A percentile compares a stretch with the other conserved stretches of the same genome.
phyloP scores from a whole-genome alignment of 176 grass and related monocot species.

The Aegilops speltoides region DNA sequence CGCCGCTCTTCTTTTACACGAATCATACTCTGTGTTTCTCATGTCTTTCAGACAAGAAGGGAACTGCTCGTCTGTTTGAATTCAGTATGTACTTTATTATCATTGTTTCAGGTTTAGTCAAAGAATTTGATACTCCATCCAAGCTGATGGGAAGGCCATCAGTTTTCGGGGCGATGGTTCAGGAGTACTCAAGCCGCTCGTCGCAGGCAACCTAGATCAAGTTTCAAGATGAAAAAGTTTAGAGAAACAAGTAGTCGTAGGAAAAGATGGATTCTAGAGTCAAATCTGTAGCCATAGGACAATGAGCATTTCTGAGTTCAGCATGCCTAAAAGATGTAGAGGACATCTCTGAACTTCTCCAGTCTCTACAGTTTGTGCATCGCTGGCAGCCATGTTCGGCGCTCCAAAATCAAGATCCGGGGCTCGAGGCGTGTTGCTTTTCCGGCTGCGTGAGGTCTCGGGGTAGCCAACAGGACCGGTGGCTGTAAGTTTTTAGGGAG shows the following conservation, averaged over 20 bases:
- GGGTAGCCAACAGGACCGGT: too few species aligned
- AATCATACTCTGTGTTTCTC: neutral
- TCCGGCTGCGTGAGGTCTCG: too few species aligned
- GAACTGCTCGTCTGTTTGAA: neutral
- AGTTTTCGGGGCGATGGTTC: conserved; percentile 72
- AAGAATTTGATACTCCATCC: conserved; percentile 73
- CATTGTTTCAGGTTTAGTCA: conserved; percentile 54
- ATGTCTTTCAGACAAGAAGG: neutral
- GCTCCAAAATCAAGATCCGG: too few species aligned
- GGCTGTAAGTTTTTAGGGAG: too few species aligned
- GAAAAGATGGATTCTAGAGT: neutral
- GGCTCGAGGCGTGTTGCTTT: too few species aligned
- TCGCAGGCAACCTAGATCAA: conserved; percentile 6
- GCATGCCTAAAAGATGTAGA: neutral
- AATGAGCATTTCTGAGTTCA: neutral
- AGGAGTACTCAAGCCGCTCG: conserved; percentile 78
- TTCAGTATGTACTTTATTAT: neutral
- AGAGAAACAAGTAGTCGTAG: neutral
- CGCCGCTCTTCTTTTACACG: neutral
- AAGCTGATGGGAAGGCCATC: conserved; percentile 64
- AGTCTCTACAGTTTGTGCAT: too few species aligned
- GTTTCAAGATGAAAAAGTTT: neutral
- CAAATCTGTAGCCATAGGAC: neutral
- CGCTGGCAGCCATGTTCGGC: too few species aligned
- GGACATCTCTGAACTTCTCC: too few species aligned